These are phyloP conservation scores for Dispira parvispora DNA, from an alignment of 192 early-diverging fungal species.

Conservation along the genomic window DNA sequence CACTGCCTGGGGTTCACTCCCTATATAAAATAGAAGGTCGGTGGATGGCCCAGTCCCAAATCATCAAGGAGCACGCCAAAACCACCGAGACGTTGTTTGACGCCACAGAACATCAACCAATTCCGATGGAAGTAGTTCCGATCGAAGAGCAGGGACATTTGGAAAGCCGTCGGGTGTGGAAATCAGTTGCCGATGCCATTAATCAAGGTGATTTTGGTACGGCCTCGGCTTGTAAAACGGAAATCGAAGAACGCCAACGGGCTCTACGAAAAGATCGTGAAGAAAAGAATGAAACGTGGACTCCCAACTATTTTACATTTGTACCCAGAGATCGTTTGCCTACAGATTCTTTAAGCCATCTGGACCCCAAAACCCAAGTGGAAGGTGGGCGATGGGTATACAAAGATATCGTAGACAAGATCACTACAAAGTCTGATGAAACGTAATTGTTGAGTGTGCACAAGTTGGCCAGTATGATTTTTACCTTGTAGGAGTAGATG, in stretches of 20 bases:
- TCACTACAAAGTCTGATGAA: background rate
- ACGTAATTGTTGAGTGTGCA: no score
- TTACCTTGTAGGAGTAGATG: no score
- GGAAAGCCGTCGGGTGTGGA: constrained; percentile 56
- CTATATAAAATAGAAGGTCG: constrained; percentile 37
- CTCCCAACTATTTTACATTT: constrained; percentile 29
- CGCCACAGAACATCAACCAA: constrained; percentile 27
- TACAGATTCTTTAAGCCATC: background rate
- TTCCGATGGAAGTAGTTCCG: constrained; percentile 36
- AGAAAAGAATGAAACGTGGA: constrained; percentile 33
- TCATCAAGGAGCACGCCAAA: constrained; percentile 31
- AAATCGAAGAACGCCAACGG: constrained; percentile 53
- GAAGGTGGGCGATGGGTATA: constrained; percentile 3
- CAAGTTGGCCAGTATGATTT: no score
- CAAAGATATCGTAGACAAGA: background rate
- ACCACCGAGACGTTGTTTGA: constrained; percentile 39
- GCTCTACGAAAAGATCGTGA: constrained; percentile 39
- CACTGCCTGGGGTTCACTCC: background rate
- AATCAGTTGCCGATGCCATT: constrained; percentile 46
- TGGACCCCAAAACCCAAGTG: background rate
- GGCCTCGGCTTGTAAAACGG: constrained; percentile 49
- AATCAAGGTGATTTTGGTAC: constrained; percentile 43
- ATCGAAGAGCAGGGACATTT: constrained; percentile 36
- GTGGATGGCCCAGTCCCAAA: constrained; percentile 48
- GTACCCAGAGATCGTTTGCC: constrained; percentile 18